Evolutionary conservation across 225 moss, liverwort and hornwort species (phyloP).

Genomic region (Pseudisothecium myosuroides): DNA sequence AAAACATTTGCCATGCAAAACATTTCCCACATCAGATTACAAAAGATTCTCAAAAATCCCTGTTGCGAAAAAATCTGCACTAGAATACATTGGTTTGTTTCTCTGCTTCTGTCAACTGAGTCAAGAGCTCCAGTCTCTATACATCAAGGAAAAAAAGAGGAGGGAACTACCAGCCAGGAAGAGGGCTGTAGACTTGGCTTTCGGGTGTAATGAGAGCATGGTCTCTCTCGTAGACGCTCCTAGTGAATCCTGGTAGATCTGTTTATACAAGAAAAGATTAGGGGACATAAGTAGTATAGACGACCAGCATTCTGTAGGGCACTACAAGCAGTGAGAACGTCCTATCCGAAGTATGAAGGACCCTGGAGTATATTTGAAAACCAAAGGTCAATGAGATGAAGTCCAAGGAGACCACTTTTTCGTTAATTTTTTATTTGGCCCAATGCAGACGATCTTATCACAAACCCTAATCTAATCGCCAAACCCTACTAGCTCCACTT

Average conservation of each 20-base stretch:
- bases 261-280: background rate
- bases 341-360: background rate
- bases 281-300: background rate
- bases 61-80: background rate
- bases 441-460: background rate
- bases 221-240: constrained; percentile 78
- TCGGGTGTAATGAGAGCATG: constrained; percentile 97
- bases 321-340: background rate
- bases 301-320: background rate
- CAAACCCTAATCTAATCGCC: background rate
- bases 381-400: background rate
- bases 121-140: background rate
- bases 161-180: constrained; percentile 66
- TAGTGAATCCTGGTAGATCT: constrained; percentile 97
- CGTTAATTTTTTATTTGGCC: background rate
- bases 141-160: background rate
- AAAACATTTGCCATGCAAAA: background rate
- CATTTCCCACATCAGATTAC: background rate
- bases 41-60: background rate
- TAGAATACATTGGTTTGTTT: background rate
- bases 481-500: background rate
- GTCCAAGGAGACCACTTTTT: background rate
- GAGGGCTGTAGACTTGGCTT: constrained; percentile 84
- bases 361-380: background rate
- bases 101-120: background rate